phyloP scores from a whole-genome alignment of 306 rosid genomes.

The Cicer cuneatum region DNA sequence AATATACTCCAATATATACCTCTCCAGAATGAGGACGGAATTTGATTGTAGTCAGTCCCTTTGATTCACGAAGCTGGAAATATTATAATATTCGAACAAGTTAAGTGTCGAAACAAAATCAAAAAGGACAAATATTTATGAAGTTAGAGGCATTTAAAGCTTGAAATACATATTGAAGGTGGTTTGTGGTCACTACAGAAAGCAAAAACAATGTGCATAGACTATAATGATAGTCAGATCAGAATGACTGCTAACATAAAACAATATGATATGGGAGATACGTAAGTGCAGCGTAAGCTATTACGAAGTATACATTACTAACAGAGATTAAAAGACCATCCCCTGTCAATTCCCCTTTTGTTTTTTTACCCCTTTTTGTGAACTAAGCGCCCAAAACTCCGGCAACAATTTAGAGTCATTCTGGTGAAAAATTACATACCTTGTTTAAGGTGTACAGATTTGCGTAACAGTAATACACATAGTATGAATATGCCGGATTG shows the following conservation, averaged over 20 bases:
- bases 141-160: constrained; percentile 30
- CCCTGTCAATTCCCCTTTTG: background rate
- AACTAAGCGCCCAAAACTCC: constrained; percentile 24
- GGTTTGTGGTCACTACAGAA: background rate
- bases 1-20: constrained; percentile 56
- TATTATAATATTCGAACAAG: constrained; percentile 41
- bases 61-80: constrained; percentile 96
- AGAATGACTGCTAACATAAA: constrained; percentile 11
- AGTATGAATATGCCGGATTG: constrained; percentile 96
- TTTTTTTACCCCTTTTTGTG: background rate
- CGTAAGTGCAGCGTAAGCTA: constrained; percentile 15
- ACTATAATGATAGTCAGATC: constrained; percentile 1
- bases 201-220: constrained; percentile 26
- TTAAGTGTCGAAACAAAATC: constrained; percentile 24
- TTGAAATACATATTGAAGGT: background rate
- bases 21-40: constrained; percentile 99
- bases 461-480: constrained; percentile 94
- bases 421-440: constrained; percentile 54
- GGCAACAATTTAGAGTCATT: background rate
- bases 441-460: constrained; percentile 91
- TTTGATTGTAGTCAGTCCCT: constrained; percentile 94
- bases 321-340: background rate
- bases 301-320: background rate
- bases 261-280: constrained; percentile 14
- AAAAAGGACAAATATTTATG: constrained; percentile 8